Evolutionary conservation across 768 basidiomycete species (phyloP).

Genomic region (Boletus sp.): DNA sequence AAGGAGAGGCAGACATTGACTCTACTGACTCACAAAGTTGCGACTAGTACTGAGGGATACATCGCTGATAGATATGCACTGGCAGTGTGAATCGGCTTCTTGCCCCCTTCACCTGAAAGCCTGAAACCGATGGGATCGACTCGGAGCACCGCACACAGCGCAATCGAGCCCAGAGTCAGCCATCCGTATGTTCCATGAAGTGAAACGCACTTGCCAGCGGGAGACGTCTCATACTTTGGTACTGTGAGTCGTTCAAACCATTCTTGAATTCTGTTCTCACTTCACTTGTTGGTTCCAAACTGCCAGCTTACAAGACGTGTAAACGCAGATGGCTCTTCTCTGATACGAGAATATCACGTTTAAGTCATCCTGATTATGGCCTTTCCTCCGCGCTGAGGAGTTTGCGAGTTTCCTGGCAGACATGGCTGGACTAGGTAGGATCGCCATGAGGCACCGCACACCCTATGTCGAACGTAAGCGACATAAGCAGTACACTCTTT

Average conservation of each 20-base stretch:
- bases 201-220: not conserved
- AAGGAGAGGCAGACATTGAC: no score
- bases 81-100: conserved; percentile 5
- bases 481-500: not conserved
- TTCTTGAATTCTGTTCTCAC: not conserved
- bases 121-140: not conserved
- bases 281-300: not conserved
- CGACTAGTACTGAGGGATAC: not conserved
- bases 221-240: not conserved
- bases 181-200: not conserved
- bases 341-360: not conserved
- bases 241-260: not conserved
- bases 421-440: not conserved
- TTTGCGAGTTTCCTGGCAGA: not conserved
- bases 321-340: not conserved
- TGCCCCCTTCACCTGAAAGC: not conserved
- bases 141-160: no score
- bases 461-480: not conserved
- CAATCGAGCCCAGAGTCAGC: not conserved
- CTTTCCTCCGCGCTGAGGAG: not conserved
- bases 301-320: not conserved
- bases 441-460: not conserved
- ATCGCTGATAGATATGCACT: not conserved
- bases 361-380: not conserved
- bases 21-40: not conserved